Percentiles rank a stretch among this genome's conserved stretches.
Evolutionary conservation across 176 grass and related monocot species (phyloP).

Genomic region (Ananas comosus): DNA sequence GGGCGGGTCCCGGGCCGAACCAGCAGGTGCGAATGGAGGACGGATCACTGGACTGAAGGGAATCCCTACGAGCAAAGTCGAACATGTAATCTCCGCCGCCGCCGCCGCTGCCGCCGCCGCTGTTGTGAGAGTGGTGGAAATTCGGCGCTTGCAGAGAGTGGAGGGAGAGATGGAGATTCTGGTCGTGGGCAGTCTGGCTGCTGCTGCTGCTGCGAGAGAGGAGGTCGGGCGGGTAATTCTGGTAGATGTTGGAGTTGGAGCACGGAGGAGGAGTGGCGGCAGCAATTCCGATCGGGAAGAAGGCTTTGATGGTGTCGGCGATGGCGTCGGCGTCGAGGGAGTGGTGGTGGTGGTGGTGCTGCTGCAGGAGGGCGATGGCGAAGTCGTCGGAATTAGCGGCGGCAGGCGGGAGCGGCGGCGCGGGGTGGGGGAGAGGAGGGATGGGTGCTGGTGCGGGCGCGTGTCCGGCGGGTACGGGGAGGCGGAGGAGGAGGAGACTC

Average conservation of each 20-base stretch:
- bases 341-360: background rate
- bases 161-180: background rate
- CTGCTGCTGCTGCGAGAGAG: background rate
- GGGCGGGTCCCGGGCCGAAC: background rate
- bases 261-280: no score
- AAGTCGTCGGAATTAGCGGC: background rate
- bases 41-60: slow-evolving; percentile 1
- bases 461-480: no score
- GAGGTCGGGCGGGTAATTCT: background rate
- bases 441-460: background rate
- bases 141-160: no score
- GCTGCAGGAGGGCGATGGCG: background rate
- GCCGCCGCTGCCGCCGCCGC: background rate
- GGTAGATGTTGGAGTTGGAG: background rate
- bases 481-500: background rate
- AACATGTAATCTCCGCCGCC: background rate
- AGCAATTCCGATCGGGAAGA: no score
- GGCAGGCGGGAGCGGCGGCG: background rate
- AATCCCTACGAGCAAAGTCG: background rate
- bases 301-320: background rate
- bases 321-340: background rate
- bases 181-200: background rate
- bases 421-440: background rate
- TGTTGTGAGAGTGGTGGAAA: no score
- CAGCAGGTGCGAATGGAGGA: background rate